Evolutionary conservation across 345 rosid species (phyloP), one percentile per base, ranked within the genome.

Genomic region (Camelina sativa): DNA sequence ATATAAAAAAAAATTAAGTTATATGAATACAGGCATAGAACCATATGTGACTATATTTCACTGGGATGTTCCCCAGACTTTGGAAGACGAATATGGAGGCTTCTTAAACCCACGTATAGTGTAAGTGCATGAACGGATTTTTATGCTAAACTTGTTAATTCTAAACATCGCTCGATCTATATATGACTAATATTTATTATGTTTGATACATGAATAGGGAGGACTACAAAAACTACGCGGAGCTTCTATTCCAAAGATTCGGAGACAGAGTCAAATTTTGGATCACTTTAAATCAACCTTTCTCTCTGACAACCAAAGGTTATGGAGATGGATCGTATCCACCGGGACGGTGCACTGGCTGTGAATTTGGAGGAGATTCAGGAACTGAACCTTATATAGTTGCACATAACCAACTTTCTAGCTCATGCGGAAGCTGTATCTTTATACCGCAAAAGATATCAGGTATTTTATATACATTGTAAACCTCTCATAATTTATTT

Each of bases 201-300:
- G 30, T 34, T 0, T 4, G 6, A 13, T 41, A 32, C 40, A 37
- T 58, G 4, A 5, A 60, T 69, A 87, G 89, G 62, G 68, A 80
- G 17, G 89, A 84, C 35, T 83, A 8, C 61, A 65, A 1, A 8
- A 81, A 79, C n/a, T 86, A 79, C 38, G 85, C 79, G 2, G 86
- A 86, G 9, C 58, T 86, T 68, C 83, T 86, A 59, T 88, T 85
- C 46, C 67, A 77, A 61, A 62, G 60, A 32, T 86, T 86, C 4
- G 85, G 85, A 4, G 85, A 82, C 3, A 71, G 80, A 5, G 84
- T 82, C 0, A 83, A 83, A 41, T 65, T 62, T 43, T 83, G 84
- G 86, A 79, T 79, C 63, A 83, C 82, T 4, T 48, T 80, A 64
- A 83, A 83, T 30, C 84, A 83, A 13, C 81, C 84, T 30, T 69